These are phyloP conservation scores for Allomyces javanicus DNA, from an alignment of 192 early-diverging fungal species.

Conservation along the genomic window DNA sequence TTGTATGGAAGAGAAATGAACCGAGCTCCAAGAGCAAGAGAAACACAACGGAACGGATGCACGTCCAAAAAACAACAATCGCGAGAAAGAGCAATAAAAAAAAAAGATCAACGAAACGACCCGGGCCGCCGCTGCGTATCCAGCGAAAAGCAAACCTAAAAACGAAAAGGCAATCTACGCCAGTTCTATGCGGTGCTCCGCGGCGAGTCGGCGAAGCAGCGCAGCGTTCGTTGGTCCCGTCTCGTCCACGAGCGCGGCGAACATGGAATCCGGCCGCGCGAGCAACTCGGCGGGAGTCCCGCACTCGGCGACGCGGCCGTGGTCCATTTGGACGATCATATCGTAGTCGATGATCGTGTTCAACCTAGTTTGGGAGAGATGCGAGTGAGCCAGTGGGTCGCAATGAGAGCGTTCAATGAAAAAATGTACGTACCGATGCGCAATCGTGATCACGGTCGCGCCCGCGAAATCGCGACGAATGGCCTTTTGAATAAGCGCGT, in stretches of 20 bases:
- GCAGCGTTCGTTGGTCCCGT: conserved; percentile 40
- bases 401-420: neutral
- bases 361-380: conserved; percentile 11
- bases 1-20: no score
- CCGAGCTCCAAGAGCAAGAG: no score
- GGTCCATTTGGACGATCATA: conserved; percentile 17
- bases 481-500: conserved; percentile 39
- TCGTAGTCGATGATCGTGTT: conserved; percentile 20
- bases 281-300: conserved; percentile 32
- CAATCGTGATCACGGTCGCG: conserved; percentile 38
- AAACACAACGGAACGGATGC: no score
- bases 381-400: conserved; percentile 8
- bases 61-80: no score
- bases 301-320: conserved; percentile 23
- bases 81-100: no score
- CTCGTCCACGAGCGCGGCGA: conserved; percentile 41
- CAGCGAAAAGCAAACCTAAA: no score
- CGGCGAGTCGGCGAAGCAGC: conserved; percentile 25
- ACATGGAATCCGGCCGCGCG: conserved; percentile 17
- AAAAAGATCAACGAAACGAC: no score
- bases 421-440: conserved; percentile 24
- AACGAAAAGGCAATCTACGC: no score
- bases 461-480: conserved; percentile 30
- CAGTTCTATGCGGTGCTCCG: neutral
- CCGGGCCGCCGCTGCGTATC: no score